Evolutionary conservation across 225 moss, liverwort and hornwort species (phyloP).

Genomic region (Polytrichum formosum): DNA sequence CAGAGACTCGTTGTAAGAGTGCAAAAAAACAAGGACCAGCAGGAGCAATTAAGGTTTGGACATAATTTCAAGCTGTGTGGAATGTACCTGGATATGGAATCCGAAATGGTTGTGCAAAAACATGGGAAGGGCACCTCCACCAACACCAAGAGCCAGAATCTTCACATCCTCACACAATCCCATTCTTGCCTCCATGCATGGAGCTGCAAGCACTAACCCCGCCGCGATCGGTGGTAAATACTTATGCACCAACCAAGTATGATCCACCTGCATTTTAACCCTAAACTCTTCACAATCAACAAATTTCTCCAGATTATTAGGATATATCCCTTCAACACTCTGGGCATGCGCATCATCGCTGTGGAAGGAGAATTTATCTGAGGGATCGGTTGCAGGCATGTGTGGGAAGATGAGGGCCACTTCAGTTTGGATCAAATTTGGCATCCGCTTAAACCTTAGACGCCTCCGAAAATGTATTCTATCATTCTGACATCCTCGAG

Average conservation of each 20-base stretch:
- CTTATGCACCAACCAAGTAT: constrained; percentile 77
- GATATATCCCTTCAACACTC: background rate
- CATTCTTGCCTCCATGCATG: constrained; percentile 56
- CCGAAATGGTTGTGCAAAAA: constrained; percentile 76
- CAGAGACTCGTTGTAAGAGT: background rate
- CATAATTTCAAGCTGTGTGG: background rate
- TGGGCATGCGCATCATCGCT: background rate
- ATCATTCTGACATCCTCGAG: background rate
- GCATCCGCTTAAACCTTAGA: constrained; percentile 85
- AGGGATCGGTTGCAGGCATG: background rate
- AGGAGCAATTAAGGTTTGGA: background rate
- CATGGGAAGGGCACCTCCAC: constrained; percentile 90
- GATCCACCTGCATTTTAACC: constrained; percentile 37
- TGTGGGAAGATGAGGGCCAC: constrained; percentile 33
- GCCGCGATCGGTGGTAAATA: constrained; percentile 88
- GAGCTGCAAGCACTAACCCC: constrained; percentile 72
- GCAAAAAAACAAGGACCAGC: background rate
- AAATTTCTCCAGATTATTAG: background rate
- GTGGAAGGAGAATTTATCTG: background rate
- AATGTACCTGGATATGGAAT: constrained; percentile 74
- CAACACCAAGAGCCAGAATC: constrained; percentile 76
- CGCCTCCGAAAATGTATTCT: constrained; percentile 58
- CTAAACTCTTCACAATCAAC: constrained; percentile 12
- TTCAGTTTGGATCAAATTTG: constrained; percentile 93
- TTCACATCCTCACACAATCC: constrained; percentile 31